These are phyloP conservation scores for Linanthus parryae DNA, from an alignment of 148 eudicot species.

Conservation along the genomic window DNA sequence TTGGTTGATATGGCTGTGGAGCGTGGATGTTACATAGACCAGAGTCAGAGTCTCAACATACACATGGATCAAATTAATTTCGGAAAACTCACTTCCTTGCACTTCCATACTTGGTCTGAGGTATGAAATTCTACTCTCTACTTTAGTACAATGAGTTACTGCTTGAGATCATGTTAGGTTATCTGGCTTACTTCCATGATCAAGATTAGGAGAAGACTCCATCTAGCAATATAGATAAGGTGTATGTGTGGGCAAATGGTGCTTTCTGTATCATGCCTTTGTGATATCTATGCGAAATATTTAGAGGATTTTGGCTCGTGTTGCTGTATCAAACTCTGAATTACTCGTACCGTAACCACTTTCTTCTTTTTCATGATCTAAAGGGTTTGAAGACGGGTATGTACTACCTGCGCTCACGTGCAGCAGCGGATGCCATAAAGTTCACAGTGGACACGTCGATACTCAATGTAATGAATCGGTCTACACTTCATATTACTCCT, in stretches of 20 bases:
- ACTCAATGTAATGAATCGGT: slow-evolving; percentile 33
- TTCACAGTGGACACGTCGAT: slow-evolving; percentile 88
- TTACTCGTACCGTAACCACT: neutral
- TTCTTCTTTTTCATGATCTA: neutral
- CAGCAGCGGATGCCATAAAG: slow-evolving; percentile 98
- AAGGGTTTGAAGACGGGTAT: slow-evolving; percentile 94
- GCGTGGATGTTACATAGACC: slow-evolving; percentile 75
- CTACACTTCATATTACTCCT: neutral
- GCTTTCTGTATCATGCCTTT: too few species aligned
- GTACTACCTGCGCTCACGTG: slow-evolving; percentile 89
- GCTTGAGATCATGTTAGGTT: neutral
- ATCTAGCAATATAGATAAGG: too few species aligned
- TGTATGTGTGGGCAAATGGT: too few species aligned
- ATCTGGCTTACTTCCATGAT: too few species aligned
- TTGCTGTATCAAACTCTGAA: neutral
- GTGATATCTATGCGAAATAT: too few species aligned
- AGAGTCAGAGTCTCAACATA: slow-evolving; percentile 77
- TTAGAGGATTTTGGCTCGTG: too few species aligned
- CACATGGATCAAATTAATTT: slow-evolving; percentile 78
- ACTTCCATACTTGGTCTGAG: slow-evolving; percentile 70
- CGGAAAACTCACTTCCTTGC: slow-evolving; percentile 73
- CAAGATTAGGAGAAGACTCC: too few species aligned
- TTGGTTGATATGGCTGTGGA: slow-evolving; percentile 80
- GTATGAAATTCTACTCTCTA: slow-evolving; percentile 15
- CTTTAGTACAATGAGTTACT: too few species aligned